Percentiles rank a stretch among this genome's conserved stretches.
phyloP scores from a whole-genome alignment of 2,329 filamentous ascomycete species.

The Neoascochyta sp. region DNA sequence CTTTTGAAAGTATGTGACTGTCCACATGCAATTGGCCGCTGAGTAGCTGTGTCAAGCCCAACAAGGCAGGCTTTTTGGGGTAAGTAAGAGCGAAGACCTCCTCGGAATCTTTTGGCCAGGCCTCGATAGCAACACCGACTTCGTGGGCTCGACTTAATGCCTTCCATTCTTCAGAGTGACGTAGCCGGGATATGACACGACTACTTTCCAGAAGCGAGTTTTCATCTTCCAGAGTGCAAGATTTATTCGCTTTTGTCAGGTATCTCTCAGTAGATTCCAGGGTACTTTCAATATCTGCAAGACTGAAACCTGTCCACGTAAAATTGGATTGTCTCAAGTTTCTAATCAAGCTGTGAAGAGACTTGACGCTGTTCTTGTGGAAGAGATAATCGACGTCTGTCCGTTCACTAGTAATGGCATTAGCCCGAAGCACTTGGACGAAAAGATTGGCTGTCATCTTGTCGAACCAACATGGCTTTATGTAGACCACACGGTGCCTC shows the following conservation, averaged over 20 bases:
- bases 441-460: slow-evolving; percentile 81
- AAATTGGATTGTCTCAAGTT: slow-evolving; percentile 84
- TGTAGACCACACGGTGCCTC: slow-evolving; percentile 64
- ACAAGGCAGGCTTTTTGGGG: slow-evolving; percentile 49
- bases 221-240: slow-evolving; percentile 60
- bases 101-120: slow-evolving; percentile 61
- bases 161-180: slow-evolving; percentile 60
- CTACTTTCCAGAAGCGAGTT: slow-evolving; percentile 61
- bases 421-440: slow-evolving; percentile 76
- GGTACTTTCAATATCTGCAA: slow-evolving; percentile 59
- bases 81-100: slow-evolving; percentile 63
- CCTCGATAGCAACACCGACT: slow-evolving; percentile 67
- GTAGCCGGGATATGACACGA: slow-evolving; percentile 57
- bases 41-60: slow-evolving; percentile 56
- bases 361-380: slow-evolving; percentile 66
- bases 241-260: slow-evolving; percentile 57
- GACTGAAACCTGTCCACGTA: slow-evolving; percentile 74
- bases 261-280: slow-evolving; percentile 67
- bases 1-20: slow-evolving; percentile 20
- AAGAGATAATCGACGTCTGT: slow-evolving; percentile 86
- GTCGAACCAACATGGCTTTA: slow-evolving; percentile 82
- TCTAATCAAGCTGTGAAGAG: slow-evolving; percentile 64
- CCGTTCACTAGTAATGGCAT: slow-evolving; percentile 82
- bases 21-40: slow-evolving; percentile 56
- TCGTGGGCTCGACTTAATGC: slow-evolving; percentile 70